These are phyloP conservation scores for Sporothrix schenckii DNA, from an alignment of 2,329 filamentous ascomycete genomes.

Conservation along the genomic window DNA sequence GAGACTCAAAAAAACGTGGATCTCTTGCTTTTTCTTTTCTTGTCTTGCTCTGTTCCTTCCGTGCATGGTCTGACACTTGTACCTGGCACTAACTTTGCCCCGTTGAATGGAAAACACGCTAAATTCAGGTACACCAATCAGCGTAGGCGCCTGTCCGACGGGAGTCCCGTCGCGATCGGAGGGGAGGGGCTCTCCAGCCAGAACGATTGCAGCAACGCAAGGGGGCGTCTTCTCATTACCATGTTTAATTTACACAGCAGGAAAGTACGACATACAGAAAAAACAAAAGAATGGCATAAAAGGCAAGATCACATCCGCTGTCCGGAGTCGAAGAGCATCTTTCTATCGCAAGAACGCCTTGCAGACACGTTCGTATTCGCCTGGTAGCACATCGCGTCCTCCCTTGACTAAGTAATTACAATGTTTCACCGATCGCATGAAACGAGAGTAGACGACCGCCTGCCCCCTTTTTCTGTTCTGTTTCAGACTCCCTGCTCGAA, in stretches of 20 bases:
- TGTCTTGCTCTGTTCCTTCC: conserved; percentile 10
- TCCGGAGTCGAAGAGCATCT: not conserved
- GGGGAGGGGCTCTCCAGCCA: not conserved
- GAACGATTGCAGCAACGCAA: conserved; percentile 22
- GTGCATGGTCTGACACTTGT: not conserved
- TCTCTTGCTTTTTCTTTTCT: conserved; percentile 1
- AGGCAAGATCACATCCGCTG: no score
- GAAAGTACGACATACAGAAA: not conserved
- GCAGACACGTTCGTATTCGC: conserved; percentile 9
- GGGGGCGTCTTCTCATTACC: conserved; percentile 11
- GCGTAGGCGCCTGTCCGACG: not conserved
- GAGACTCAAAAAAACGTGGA: conserved; percentile 21
- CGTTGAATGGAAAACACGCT: conserved; percentile 21
- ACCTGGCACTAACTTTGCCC: conserved; percentile 20
- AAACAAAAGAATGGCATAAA: not conserved
- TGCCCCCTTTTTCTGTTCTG: conserved; percentile 1
- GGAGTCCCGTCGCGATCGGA: conserved; percentile 16
- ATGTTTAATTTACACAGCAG: not conserved
- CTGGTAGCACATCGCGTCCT: not conserved
- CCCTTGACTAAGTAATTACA: not conserved
- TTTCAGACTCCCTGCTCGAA: conserved; percentile 21
- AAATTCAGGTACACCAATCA: conserved; percentile 36
- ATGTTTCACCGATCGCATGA: conserved; percentile 25
- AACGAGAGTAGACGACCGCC: conserved; percentile 19
- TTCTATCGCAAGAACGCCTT: not conserved